Percentiles rank a stretch among this genome's conserved stretches.
These are phyloP conservation scores for Xylaria curta DNA, from an alignment of 495 filamentous ascomycete genomes.

Conservation along the genomic window DNA sequence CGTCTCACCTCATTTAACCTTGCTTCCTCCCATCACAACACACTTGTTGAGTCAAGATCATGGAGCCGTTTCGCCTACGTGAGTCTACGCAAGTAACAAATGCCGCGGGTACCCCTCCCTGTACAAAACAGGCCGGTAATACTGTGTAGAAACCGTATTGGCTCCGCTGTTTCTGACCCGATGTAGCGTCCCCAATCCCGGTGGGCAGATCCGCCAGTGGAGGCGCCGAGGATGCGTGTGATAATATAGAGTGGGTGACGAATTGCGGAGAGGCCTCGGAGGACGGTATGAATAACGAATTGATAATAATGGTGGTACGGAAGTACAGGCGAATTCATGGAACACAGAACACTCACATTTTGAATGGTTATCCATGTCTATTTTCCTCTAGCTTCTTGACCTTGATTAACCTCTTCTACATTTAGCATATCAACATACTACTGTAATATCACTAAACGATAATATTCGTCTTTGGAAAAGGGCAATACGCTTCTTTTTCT, in stretches of 20 bases:
- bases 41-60: slow-evolving; percentile 7
- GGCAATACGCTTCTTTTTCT: not conserved
- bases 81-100: not conserved
- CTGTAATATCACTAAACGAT: not conserved
- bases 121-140: not conserved
- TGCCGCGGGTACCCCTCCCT: slow-evolving; percentile 16
- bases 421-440: not conserved
- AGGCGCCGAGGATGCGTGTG: slow-evolving; percentile 22
- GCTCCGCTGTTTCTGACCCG: slow-evolving; percentile 21
- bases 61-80: not conserved
- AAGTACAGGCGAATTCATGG: not conserved
- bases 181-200: slow-evolving; percentile 6
- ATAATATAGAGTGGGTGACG: slow-evolving; percentile 11
- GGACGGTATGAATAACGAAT: slow-evolving; percentile 10
- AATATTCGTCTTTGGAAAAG: not conserved
- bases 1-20: slow-evolving; percentile 22
- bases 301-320: not conserved
- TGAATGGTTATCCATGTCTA: not conserved
- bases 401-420: not conserved
- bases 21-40: not conserved
- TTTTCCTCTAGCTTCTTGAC: not conserved
- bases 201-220: slow-evolving; percentile 24
- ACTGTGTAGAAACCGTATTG: not conserved
- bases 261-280: slow-evolving; percentile 2
- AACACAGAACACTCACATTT: not conserved